A percentile compares a stretch with the other conserved stretches of the same genome.
phyloP scores from a whole-genome alignment of 345 rosid genomes.

The Hibiscus tridactylites region DNA sequence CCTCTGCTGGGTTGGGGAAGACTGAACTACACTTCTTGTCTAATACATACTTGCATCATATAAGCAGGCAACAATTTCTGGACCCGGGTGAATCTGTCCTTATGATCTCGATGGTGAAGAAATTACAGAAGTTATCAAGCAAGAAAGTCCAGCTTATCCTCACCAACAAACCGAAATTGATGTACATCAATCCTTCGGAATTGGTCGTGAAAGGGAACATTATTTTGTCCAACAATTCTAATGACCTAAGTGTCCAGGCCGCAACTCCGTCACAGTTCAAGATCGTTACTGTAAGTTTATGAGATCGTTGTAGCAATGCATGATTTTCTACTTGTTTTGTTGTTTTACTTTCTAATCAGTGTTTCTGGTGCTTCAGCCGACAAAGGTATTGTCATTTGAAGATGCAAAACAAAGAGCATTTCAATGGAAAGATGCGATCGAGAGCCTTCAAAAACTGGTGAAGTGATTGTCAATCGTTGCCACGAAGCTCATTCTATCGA shows the following conservation, averaged over 20 bases:
- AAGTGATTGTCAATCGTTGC: background rate
- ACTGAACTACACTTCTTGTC: background rate
- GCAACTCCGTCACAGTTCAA: conserved; percentile 60
- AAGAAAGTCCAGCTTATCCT: conserved; percentile 79
- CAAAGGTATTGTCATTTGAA: background rate
- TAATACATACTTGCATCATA: background rate
- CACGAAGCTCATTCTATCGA: too few relatives aligned
- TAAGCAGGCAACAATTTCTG: conserved; percentile 88
- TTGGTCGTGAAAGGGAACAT: conserved; percentile 68
- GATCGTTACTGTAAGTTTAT: conserved; percentile 65
- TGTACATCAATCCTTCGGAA: conserved; percentile 83
- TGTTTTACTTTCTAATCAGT: background rate
- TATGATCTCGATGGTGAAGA: conserved; percentile 94
- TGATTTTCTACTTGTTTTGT: background rate
- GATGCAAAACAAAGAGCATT: background rate
- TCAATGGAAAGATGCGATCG: background rate
- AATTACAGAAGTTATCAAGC: conserved; percentile 78
- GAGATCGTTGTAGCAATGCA: background rate
- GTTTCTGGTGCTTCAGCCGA: background rate
- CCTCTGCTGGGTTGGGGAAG: background rate
- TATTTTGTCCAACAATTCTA: conserved; percentile 87
- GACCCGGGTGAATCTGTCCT: conserved; percentile 89
- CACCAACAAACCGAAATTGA: conserved; percentile 46
- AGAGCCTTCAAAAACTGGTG: background rate
- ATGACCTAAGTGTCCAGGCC: conserved; percentile 74